Evolutionary conservation across 208 protist genomes (phyloP), one percentile per base, ranked within the genome.

Genomic region (Leishmania mexicana): DNA sequence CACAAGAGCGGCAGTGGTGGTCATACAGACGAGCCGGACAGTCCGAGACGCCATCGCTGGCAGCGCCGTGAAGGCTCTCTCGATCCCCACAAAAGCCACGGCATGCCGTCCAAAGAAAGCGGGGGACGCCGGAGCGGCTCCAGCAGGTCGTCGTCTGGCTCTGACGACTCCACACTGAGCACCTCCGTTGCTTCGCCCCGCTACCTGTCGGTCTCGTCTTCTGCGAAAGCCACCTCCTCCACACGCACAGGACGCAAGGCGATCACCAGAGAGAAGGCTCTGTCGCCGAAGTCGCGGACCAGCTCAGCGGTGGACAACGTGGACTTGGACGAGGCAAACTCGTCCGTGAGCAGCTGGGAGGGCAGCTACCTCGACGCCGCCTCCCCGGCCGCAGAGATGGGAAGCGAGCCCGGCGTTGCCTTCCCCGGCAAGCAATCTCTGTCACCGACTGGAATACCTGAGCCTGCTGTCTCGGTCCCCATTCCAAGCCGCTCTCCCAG

Each of bases 281-380:
- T 15, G 68, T 74, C 68, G 21, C 68, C 19, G 21, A 49, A 76
- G 45, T 49, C 45, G 45, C 51, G 62, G 42, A 19, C 51, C 49
- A 17, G 40, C 42, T 28, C 28, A 3, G 31, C 58, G 5, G 72
- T 1, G 47, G 72, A 76, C n/a, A 65, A 72, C 45, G 45, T 11
- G 45, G 45, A 49, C 45, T 5, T 49, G 45, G 45, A 13, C 45
- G 11, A 49, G 51, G 77, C 82, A 21, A 82, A 82, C 73, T 80
- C 78, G 31, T 79, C 73, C 60, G 65, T 76, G 51, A 79, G 74
- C 21, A 85, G 82, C 58, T 71, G 72, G 45, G 58, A 45, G 47
- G 74, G 79, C 73, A 82, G 62, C 65, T 57, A 10, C 53, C 65
- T 75, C 42, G 60, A 82, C 74, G 73, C 40, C 0, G 78, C 72